Evolutionary conservation across 208 protist genomes (phyloP).

Genomic region (Wallacemonas rigidus): DNA sequence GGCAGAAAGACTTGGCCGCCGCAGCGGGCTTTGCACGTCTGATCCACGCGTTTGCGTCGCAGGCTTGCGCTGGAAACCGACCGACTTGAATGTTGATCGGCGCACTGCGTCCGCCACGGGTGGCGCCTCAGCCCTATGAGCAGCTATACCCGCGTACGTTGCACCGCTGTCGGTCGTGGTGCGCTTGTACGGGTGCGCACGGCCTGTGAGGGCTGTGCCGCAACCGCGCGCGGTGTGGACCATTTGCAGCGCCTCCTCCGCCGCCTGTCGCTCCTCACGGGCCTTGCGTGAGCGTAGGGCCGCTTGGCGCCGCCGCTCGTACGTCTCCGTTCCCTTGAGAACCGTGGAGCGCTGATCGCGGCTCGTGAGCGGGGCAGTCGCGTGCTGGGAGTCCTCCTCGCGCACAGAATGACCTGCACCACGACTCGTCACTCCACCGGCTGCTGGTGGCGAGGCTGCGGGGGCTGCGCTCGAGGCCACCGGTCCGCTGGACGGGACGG

Average conservation of each 20-base stretch:
- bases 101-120: not conserved
- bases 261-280: conserved; percentile 31
- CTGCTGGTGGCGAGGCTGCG: not conserved
- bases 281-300: conserved; percentile 36
- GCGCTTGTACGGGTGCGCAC: not conserved
- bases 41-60: conserved; percentile 5
- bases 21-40: not conserved
- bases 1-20: conserved; percentile 26
- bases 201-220: conserved; percentile 1
- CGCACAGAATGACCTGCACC: not conserved
- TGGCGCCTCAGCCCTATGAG: not conserved
- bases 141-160: not conserved
- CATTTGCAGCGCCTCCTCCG: conserved; percentile 26
- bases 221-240: conserved; percentile 8
- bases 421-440: not conserved
- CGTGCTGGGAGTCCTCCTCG: conserved; percentile 3
- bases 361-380: not conserved
- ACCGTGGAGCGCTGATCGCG: conserved; percentile 26
- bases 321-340: conserved; percentile 24
- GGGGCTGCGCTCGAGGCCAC: not conserved
- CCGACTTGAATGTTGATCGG: not conserved
- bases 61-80: conserved; percentile 19
- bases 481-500: not conserved
- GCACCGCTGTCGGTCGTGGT: not conserved
- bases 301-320: conserved; percentile 41